Evolutionary conservation across 2,329 filamentous ascomycete genomes (phyloP), one percentile per base, ranked within the genome.

Genomic region (Cucurbitaria berberidis): DNA sequence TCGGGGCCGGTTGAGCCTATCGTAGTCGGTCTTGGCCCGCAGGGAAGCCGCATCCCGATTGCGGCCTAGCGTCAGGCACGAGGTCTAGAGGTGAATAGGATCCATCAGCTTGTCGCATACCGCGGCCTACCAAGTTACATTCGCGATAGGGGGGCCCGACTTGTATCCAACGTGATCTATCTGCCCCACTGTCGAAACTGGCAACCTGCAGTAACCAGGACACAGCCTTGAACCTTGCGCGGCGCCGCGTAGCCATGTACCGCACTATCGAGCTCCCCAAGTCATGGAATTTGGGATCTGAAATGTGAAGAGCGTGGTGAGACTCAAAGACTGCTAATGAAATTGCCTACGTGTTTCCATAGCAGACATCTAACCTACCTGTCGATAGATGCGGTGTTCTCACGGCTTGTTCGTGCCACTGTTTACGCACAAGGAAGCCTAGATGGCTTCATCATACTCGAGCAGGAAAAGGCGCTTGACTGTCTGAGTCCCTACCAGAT

Each of bases 171-270:
- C n/a, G n/a, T n/a, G n/a, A n/a, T n/a, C n/a, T n/a, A n/a, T n/a
- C n/a, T n/a, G n/a, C n/a, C n/a, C n/a, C n/a, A n/a, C n/a, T n/a
- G n/a, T n/a, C n/a, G n/a, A n/a, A n/a, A n/a, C 18, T 30, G 26
- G 26, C 38, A 30, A 15, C n/a, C 21, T 44, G 22, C 27, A 27
- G n/a, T 30, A n/a, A 43, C 26, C 34, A 44, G 39, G 45, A 54
- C 53, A 57, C 59, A 59, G 59, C 59, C 56, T 53, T 46, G 29
- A 24, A 29, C 44, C 46, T 44, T 55, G 51, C 59, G 53, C 29
- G 53, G 51, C 59, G 47, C 52, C 38, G 40, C 56, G 55, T 50
- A 54, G 57, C 38, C 35, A 18, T 35, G 29, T 48, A 48, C 50
- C 52, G 52, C 52, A 56, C 55, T 30, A 35, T 13, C 24, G 18